Evolutionary conservation across 768 basidiomycete genomes (phyloP).

Genomic region (Termitomyces sp.): DNA sequence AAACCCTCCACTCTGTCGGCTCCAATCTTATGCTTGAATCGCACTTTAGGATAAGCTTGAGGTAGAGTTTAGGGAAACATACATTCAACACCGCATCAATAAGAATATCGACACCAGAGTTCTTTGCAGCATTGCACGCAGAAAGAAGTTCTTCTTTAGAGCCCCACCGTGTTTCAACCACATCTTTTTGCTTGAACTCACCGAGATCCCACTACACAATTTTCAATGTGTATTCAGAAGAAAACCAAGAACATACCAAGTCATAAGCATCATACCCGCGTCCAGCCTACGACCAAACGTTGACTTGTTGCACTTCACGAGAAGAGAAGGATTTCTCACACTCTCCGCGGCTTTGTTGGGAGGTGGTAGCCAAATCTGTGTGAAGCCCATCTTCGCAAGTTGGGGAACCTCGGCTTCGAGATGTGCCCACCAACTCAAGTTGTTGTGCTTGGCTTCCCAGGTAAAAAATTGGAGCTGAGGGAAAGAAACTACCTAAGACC

Average conservation of each 20-base stretch:
- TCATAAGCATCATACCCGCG: constrained; percentile 87
- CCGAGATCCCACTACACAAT: constrained; percentile 74
- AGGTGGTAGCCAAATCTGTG: constrained; percentile 81
- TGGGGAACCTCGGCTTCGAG: constrained; percentile 59
- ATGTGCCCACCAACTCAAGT: constrained; percentile 77
- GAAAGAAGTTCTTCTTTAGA: constrained; percentile 71
- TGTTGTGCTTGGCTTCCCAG: constrained; percentile 58
- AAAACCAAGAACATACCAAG: constrained; percentile 40
- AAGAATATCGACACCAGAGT: constrained; percentile 66
- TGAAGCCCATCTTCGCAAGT: constrained; percentile 64
- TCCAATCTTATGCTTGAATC: constrained; percentile 73
- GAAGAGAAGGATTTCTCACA: constrained; percentile 18
- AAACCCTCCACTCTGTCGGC: constrained; percentile 73
- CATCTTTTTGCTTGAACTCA: constrained; percentile 76
- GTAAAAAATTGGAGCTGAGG: constrained; percentile 77
- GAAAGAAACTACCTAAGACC: neutral
- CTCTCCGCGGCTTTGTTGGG: constrained; percentile 71
- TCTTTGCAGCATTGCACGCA: constrained; percentile 63
- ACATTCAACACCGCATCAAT: constrained; percentile 92
- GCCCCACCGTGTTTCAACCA: constrained; percentile 78
- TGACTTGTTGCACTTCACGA: neutral
- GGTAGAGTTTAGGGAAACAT: constrained; percentile 9
- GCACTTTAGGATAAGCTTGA: constrained; percentile 5
- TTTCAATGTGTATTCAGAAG: neutral
- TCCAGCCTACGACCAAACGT: constrained; percentile 41